Evolutionary conservation across 768 basidiomycete genomes (phyloP), one percentile per base, ranked within the genome.

Genomic region (Podaxis sp.): DNA sequence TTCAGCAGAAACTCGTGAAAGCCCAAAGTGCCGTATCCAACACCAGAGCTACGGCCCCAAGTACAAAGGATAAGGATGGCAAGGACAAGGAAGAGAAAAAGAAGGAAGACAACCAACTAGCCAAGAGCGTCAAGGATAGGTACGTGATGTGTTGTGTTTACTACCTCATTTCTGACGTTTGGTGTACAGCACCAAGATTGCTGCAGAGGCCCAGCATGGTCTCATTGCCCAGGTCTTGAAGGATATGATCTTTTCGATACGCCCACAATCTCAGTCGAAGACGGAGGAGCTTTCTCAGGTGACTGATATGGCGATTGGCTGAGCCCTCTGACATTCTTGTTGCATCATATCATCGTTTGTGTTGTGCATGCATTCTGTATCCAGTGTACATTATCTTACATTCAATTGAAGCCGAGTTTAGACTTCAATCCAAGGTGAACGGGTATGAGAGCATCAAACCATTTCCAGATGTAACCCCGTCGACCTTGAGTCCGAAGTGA

Each of bases 171-270:
- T 59, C 53, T 48, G n/a, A 63, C 28, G 7, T 52, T 26, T 33
- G 30, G 3, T 66, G 40, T 57, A 57, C 52, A 98, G 96, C 72
- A 88, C 87, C 44, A 95, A 92, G 69, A 93, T 98, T 59, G 88
- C 95, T 0, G 83, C 89, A 3, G 95, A 98, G 71, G 92, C 92
- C 1, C 94, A 96, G 68, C 95, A 98, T 68, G 96, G 95, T 1
- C 85, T 99, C 59, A 95, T 97, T 64, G 82, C 95, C 2, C 96
- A 98, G 71, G 87, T 96, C 4, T 82, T 99, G 71, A 98, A 99
- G 73, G 95, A 96, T 65, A 84, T 93, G 49, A 84, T 98, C 44
- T 97, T 98, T 71, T 93, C 92, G 11, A 80, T 79, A 75, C 78
- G 81, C 13, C 84, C 81, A 12, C 76, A 73, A 63, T 63, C 63